Percentiles rank a stretch among this genome's conserved stretches.
phyloP scores from a whole-genome alignment of 176 grass and related monocot genomes.

The Phragmites australis region DNA sequence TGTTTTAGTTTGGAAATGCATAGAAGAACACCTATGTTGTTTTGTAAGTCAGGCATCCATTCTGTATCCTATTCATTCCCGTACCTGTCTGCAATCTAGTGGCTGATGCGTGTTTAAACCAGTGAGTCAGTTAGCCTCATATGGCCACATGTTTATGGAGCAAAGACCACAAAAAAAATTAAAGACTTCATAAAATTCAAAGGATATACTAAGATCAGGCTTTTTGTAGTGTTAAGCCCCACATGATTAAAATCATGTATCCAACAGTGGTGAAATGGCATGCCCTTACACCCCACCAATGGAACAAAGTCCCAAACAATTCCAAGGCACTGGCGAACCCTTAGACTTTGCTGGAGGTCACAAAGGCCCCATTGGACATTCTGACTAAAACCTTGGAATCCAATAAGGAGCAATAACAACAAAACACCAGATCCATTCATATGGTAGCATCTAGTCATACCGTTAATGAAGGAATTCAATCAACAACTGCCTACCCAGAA shows the following conservation, averaged over 20 bases:
- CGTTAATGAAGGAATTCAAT: not conserved
- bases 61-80: not conserved
- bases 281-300: not conserved
- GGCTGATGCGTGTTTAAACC: not conserved
- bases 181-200: not conserved
- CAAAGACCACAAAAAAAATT: not conserved
- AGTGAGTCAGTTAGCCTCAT: not conserved
- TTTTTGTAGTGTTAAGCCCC: not conserved
- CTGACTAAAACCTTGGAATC: not conserved
- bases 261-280: not conserved
- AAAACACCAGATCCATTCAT: not conserved
- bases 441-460: not conserved
- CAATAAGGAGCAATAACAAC: not conserved
- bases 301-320: not conserved
- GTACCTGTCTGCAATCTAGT: not conserved
- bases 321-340: not conserved
- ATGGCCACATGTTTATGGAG: not conserved
- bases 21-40: not conserved
- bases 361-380: not conserved
- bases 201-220: not conserved
- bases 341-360: not conserved
- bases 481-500: not conserved
- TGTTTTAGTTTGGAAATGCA: not conserved
- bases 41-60: not conserved
- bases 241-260: not conserved